Evolutionary conservation across 1,284 basidiomycete species (phyloP).

Genomic region (Grifola frondosa): DNA sequence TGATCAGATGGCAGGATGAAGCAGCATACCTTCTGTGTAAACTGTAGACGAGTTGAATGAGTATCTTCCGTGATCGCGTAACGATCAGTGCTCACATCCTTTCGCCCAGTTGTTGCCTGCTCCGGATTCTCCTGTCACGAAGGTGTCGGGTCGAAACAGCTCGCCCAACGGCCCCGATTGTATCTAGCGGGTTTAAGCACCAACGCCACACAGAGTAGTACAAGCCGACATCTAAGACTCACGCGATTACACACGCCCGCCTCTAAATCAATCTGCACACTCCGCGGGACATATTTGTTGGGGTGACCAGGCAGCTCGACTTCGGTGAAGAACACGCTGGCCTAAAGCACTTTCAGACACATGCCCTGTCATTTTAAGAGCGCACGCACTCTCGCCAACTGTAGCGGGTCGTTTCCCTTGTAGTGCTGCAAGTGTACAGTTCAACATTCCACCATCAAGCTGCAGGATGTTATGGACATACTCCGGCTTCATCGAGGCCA

Average conservation of each 20-base stretch:
- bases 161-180: slow-evolving; percentile 66
- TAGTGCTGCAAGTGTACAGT: slow-evolving; percentile 38
- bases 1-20: slow-evolving; percentile 1
- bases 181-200: slow-evolving; percentile 43
- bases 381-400: slow-evolving; percentile 44
- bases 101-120: slow-evolving; percentile 96
- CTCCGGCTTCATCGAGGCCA: slow-evolving; percentile 70
- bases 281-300: slow-evolving; percentile 89
- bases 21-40: slow-evolving; percentile 75
- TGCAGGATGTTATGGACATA: slow-evolving; percentile 35
- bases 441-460: neutral
- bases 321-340: slow-evolving; percentile 74
- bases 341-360: slow-evolving; percentile 38
- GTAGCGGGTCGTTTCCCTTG: slow-evolving; percentile 46
- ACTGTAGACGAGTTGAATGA: slow-evolving; percentile 38
- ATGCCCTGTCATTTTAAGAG: neutral
- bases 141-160: slow-evolving; percentile 90
- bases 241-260: slow-evolving; percentile 86
- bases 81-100: slow-evolving; percentile 65
- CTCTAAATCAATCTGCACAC: slow-evolving; percentile 89
- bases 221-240: too few species aligned
- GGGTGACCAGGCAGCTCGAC: slow-evolving; percentile 41
- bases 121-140: slow-evolving; percentile 68
- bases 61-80: neutral
- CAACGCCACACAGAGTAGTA: neutral